Conservation (phyloP, 2,329 filamentous ascomycete genomes). For the Diplocarpon mali region DNA sequence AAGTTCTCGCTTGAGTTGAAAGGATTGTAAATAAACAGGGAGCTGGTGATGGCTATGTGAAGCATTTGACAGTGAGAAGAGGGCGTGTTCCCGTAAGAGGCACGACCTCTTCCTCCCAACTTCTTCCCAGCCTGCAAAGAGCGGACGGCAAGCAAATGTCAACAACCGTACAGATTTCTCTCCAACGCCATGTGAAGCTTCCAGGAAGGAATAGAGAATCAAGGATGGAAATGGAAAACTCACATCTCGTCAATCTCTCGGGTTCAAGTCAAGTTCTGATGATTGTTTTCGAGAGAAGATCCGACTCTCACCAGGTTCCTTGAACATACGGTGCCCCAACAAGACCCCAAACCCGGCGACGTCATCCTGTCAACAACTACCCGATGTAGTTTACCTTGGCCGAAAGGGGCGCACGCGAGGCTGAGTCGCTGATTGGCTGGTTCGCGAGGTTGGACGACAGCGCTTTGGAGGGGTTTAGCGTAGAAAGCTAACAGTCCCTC, state of each 20-base stretch:
- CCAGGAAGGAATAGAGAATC: too few relatives aligned
- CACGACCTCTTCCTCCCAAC: too few relatives aligned
- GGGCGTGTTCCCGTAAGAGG: too few relatives aligned
- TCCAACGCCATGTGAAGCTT: too few relatives aligned
- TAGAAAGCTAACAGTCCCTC: neutral
- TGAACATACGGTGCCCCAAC: neutral
- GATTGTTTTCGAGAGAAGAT: neutral
- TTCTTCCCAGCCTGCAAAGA: too few relatives aligned
- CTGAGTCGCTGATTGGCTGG: neutral
- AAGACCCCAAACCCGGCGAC: neutral
- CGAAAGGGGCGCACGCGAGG: neutral
- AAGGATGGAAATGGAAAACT: too few relatives aligned
- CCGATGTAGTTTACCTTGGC: neutral
- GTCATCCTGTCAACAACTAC: constrained; percentile 4
- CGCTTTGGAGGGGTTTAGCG: neutral
- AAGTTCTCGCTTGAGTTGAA: neutral
- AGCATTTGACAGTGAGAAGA: neutral
- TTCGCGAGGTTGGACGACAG: neutral
- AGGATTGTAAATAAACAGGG: neutral
- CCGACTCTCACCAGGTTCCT: neutral
- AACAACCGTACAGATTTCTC: too few relatives aligned
- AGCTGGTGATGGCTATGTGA: neutral
- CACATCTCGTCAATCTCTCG: too few relatives aligned
- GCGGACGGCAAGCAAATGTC: too few relatives aligned
- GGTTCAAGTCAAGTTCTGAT: neutral